A percentile compares a stretch with the other conserved stretches of the same genome.
Conservation (phyloP, 2,329 filamentous ascomycete genomes). For the Tympanopsis confertula region DNA sequence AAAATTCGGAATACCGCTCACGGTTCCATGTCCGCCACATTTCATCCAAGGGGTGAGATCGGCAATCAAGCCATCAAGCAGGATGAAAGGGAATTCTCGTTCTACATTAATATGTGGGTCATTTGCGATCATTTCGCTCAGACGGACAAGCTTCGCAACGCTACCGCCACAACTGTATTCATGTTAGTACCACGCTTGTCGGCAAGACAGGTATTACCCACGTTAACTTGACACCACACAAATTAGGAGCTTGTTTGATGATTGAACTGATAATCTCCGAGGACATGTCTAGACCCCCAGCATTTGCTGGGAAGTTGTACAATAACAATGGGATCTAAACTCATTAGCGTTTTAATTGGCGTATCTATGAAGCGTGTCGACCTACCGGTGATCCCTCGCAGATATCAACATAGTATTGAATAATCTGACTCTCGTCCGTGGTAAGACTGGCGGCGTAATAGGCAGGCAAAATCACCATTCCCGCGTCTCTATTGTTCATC, state of each 20-base stretch:
- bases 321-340: slow-evolving; percentile 10
- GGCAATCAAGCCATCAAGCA: slow-evolving; percentile 11
- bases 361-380: too few species aligned
- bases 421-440: slow-evolving; percentile 8
- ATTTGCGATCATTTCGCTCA: slow-evolving; percentile 6
- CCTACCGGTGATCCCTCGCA: slow-evolving; percentile 10
- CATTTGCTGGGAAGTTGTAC: slow-evolving; percentile 12
- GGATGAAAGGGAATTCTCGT: slow-evolving; percentile 9
- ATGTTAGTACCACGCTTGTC: too few species aligned
- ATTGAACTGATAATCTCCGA: slow-evolving; percentile 9
- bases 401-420: slow-evolving; percentile 12
- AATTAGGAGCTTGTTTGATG: slow-evolving; percentile 7
- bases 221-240: slow-evolving; percentile 12
- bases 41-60: slow-evolving; percentile 12
- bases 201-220: too few species aligned
- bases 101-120: slow-evolving; percentile 5
- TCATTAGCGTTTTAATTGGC: not conserved
- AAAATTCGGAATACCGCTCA: slow-evolving; percentile 12
- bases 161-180: slow-evolving; percentile 10
- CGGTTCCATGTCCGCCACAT: slow-evolving; percentile 12
- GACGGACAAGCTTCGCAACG: slow-evolving; percentile 10
- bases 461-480: slow-evolving; percentile 11
- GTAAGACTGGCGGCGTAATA: slow-evolving; percentile 12
- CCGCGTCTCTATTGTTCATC: slow-evolving; percentile 11
- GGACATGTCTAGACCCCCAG: slow-evolving; percentile 11